Percentiles rank a stretch among this genome's conserved stretches.
phyloP scores from a whole-genome alignment of 148 eudicot genomes.

The Arctostaphylos glauca region DNA sequence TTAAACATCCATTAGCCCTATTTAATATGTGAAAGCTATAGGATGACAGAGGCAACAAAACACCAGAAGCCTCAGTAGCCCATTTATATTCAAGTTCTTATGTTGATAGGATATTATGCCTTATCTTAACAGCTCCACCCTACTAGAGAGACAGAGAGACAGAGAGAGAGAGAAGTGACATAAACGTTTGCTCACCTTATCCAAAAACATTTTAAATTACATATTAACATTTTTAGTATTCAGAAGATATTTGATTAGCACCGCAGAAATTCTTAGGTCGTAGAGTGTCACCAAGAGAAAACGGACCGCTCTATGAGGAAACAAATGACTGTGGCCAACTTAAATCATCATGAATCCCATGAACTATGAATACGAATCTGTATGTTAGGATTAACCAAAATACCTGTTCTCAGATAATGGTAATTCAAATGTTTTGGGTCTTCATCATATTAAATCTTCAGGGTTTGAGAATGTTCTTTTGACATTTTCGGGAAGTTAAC shows the following conservation, averaged over 20 bases:
- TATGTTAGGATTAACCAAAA: background rate
- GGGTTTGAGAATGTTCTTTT: background rate
- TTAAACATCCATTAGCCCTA: background rate
- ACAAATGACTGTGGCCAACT: background rate
- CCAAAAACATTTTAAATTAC: background rate
- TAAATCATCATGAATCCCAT: background rate
- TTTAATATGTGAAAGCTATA: background rate
- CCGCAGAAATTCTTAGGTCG: too few species aligned
- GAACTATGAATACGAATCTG: background rate
- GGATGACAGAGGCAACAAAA: background rate
- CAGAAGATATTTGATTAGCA: background rate
- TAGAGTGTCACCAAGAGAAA: background rate
- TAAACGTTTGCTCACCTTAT: background rate
- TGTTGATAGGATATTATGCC: background rate
- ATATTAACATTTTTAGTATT: background rate
- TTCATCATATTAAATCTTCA: too few species aligned
- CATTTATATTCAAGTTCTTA: background rate
- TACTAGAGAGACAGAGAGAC: background rate
- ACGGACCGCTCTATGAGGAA: background rate
- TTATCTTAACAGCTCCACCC: too few species aligned
- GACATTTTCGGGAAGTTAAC: background rate
- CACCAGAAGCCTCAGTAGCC: background rate
- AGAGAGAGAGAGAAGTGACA: background rate
- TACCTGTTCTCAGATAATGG: too few species aligned
- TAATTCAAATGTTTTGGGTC: too few species aligned